These are phyloP conservation scores for Arbutus unedo DNA, from an alignment of 148 eudicot species.

Conservation along the genomic window DNA sequence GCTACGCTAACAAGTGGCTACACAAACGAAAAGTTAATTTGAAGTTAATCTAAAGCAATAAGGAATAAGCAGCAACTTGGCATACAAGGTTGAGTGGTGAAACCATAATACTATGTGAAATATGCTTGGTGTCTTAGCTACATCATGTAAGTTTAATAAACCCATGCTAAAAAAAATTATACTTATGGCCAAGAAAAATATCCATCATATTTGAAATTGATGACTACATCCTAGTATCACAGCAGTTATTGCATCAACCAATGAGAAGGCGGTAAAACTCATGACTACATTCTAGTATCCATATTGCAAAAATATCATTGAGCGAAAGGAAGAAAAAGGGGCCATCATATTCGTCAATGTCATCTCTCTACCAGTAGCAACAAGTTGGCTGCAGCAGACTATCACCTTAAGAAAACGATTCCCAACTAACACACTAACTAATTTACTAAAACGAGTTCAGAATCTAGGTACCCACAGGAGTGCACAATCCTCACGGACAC, in stretches of 20 bases:
- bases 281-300: not conserved
- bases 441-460: too few species aligned
- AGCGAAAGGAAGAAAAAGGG: not conserved
- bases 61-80: not conserved
- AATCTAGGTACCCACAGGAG: conserved; percentile 48
- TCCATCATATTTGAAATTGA: not conserved
- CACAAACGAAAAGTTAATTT: not conserved
- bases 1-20: not conserved
- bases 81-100: not conserved
- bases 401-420: not conserved
- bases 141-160: not conserved
- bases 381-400: not conserved
- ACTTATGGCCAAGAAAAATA: not conserved
- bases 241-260: not conserved
- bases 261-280: not conserved
- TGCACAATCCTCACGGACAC: conserved; percentile 80
- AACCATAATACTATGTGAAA: not conserved
- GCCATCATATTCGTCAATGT: not conserved
- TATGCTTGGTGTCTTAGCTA: not conserved
- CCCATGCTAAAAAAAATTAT: not conserved
- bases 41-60: not conserved
- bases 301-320: not conserved
- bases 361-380: not conserved
- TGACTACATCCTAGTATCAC: too few species aligned
- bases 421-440: not conserved